These are phyloP conservation scores for Colletotrichum navitas DNA, from an alignment of 2,329 filamentous ascomycete species.

Conservation along the genomic window DNA sequence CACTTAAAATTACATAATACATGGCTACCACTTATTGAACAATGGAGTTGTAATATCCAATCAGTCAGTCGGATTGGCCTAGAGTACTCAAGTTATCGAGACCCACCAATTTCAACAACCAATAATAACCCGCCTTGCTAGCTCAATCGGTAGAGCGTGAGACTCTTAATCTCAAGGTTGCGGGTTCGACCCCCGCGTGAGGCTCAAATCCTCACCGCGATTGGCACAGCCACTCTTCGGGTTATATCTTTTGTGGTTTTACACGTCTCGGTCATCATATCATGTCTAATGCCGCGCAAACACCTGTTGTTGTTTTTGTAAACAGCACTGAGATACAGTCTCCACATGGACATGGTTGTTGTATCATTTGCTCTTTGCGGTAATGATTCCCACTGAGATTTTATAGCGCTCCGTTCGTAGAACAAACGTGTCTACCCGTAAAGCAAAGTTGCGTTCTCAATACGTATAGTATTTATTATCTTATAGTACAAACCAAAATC, in stretches of 20 bases:
- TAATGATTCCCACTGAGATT: too few species aligned
- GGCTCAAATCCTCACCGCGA: conserved; percentile 42
- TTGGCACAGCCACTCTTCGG: conserved; percentile 17
- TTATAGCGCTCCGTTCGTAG: too few species aligned
- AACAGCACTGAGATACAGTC: too few species aligned
- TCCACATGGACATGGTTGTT: background rate
- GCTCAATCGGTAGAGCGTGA: conserved; percentile 81
- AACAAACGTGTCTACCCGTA: too few species aligned
- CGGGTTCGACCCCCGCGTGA: conserved; percentile 45
- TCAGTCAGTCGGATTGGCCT: background rate
- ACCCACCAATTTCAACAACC: background rate
- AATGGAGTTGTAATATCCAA: background rate
- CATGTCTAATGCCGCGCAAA: too few species aligned
- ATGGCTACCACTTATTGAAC: background rate
- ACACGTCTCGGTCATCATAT: background rate
- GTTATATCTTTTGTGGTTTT: background rate
- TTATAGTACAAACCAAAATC: background rate
- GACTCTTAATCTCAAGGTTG: conserved; percentile 66
- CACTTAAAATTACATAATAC: background rate
- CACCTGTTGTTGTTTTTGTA: background rate
- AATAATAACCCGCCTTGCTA: conserved; percentile 54
- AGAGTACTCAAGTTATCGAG: background rate
- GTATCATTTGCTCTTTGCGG: too few species aligned
- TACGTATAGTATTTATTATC: too few species aligned
- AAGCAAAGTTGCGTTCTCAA: accelerated